These are phyloP conservation scores for Sugiyamaella marilandica DNA, from an alignment of 805 yeast species.

Conservation along the genomic window DNA sequence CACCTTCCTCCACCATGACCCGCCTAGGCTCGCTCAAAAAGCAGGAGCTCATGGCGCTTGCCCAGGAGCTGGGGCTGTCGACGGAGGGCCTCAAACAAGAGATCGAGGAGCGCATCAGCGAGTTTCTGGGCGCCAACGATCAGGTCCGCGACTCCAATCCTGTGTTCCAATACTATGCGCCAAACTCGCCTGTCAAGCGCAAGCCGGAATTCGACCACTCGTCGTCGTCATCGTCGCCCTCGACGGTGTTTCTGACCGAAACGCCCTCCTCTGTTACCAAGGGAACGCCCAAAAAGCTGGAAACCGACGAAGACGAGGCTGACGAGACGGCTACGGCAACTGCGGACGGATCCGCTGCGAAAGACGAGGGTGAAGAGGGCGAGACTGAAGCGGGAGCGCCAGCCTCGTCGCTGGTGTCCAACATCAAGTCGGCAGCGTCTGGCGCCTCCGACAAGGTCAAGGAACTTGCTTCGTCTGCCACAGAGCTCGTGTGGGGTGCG, in stretches of 20 bases:
- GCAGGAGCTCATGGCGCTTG: constrained; percentile 35
- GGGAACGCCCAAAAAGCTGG: neutral
- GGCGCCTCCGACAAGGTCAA: constrained; percentile 23
- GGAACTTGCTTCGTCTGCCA: constrained; percentile 3
- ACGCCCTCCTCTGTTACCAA: neutral
- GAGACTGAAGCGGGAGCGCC: constrained; percentile 12
- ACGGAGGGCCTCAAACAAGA: constrained; percentile 30
- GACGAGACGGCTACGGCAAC: constrained; percentile 14
- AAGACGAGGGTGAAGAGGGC: constrained; percentile 20
- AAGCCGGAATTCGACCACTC: constrained; percentile 12
- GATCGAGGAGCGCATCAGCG: constrained; percentile 27
- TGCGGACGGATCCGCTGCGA: constrained; percentile 18
- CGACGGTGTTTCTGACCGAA: constrained; percentile 1
- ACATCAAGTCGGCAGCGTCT: constrained; percentile 17
- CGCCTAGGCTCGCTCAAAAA: constrained; percentile 37
- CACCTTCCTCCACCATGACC: constrained; percentile 17
- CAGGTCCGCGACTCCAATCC: constrained; percentile 20
- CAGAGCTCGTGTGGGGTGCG: constrained; percentile 16
- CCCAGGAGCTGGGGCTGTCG: constrained; percentile 33
- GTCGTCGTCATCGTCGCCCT: constrained; percentile 4
- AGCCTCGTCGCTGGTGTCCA: constrained; percentile 4
- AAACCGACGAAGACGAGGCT: constrained; percentile 14
- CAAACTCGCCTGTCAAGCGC: constrained; percentile 17
- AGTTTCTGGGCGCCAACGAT: constrained; percentile 17
- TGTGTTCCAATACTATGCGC: constrained; percentile 11